These are phyloP conservation scores for Acarospora socialis DNA, from an alignment of 2,329 filamentous ascomycete genomes.

Conservation along the genomic window DNA sequence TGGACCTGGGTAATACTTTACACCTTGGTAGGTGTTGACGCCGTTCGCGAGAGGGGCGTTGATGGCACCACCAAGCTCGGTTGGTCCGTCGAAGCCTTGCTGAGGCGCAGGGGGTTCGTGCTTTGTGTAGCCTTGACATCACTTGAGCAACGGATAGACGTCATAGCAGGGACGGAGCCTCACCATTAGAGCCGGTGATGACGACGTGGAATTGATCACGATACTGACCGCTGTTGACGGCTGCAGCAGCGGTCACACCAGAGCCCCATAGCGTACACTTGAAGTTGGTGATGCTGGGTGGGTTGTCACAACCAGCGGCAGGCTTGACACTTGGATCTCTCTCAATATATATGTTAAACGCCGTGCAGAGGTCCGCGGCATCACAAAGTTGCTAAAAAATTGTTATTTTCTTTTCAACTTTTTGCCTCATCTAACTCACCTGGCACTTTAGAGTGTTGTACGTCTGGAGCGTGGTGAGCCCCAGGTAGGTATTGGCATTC, in stretches of 20 bases:
- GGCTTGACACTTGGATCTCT: slow-evolving; percentile 23
- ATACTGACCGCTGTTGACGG: slow-evolving; percentile 22
- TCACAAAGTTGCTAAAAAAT: slow-evolving; percentile 22
- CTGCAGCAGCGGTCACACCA: slow-evolving; percentile 17
- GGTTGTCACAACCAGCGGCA: slow-evolving; percentile 20
- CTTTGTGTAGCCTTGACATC: background rate
- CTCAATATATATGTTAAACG: slow-evolving; percentile 25
- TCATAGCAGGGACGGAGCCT: slow-evolving; percentile 8
- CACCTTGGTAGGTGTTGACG: slow-evolving; percentile 4
- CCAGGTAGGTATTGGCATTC: slow-evolving; percentile 20
- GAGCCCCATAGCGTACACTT: slow-evolving; percentile 25
- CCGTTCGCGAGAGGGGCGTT: slow-evolving; percentile 4
- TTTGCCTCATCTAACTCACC: too few species aligned
- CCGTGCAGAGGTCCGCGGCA: slow-evolving; percentile 13
- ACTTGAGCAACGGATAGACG: background rate
- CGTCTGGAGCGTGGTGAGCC: slow-evolving; percentile 17
- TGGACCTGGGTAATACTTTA: slow-evolving; percentile 3
- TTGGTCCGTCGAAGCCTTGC: slow-evolving; percentile 1
- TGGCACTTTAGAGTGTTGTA: slow-evolving; percentile 21
- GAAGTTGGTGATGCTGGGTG: slow-evolving; percentile 21
- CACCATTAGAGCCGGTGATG: slow-evolving; percentile 31
- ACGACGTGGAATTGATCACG: slow-evolving; percentile 24
- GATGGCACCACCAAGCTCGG: slow-evolving; percentile 6
- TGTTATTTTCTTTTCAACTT: too few species aligned
- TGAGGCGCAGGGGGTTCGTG: background rate